These are phyloP conservation scores for Saccharata proteae DNA, from an alignment of 2,329 filamentous ascomycete species.

Conservation along the genomic window DNA sequence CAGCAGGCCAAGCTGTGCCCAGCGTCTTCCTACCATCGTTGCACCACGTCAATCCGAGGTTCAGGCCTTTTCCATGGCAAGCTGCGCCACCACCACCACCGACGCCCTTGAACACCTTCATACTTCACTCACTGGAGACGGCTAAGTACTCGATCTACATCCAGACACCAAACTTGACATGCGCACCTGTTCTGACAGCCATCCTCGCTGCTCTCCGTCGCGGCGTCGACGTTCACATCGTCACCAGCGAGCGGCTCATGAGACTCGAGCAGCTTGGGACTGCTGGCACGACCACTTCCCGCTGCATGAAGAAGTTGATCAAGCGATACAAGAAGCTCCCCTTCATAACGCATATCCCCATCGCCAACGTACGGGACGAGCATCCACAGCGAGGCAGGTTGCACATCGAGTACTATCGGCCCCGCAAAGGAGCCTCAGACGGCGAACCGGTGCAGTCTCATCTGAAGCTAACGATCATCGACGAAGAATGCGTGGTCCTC, in stretches of 20 bases:
- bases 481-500: conserved; percentile 53
- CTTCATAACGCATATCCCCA: conserved; percentile 11
- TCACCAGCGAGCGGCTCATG: conserved; percentile 62
- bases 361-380: too few species aligned
- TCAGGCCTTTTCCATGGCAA: conserved; percentile 45
- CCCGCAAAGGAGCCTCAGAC: conserved; percentile 16
- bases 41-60: conserved; percentile 57
- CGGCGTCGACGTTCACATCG: conserved; percentile 55
- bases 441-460: conserved; percentile 61
- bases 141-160: conserved; percentile 52
- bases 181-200: conserved; percentile 48
- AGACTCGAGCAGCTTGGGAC: conserved; percentile 70
- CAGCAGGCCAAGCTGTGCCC: conserved; percentile 20
- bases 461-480: conserved; percentile 65
- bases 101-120: conserved; percentile 56
- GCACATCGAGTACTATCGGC: conserved; percentile 46
- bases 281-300: conserved; percentile 58
- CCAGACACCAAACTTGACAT: conserved; percentile 69
- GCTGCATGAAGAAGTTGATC: conserved; percentile 49
- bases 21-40: conserved; percentile 63
- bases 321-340: conserved; percentile 36
- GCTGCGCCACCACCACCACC: conserved; percentile 38
- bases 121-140: conserved; percentile 48
- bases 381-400: conserved; percentile 35
- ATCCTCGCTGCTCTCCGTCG: conserved; percentile 49